Percentiles rank a stretch among this genome's conserved stretches.
Evolutionary conservation across 805 yeast species (phyloP).

Genomic region (Ogataea zsoltii): DNA sequence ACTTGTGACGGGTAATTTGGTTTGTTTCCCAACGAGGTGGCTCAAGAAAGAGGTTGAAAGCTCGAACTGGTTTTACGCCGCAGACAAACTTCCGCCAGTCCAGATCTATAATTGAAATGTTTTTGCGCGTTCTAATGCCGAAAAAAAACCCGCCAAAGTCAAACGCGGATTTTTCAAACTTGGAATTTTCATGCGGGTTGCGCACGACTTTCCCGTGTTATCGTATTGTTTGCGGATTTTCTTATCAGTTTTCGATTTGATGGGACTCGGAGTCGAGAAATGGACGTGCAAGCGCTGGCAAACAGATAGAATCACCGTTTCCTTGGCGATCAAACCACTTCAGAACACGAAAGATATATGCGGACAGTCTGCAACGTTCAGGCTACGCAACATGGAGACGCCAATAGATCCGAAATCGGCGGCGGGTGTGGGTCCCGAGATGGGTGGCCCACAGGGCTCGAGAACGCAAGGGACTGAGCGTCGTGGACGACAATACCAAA

Average conservation of each 20-base stretch:
- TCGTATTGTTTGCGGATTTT: conserved; percentile 4
- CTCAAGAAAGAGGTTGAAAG: conserved; percentile 80
- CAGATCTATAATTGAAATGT: conserved; percentile 74
- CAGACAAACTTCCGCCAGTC: conserved; percentile 92
- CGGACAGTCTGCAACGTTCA: no score
- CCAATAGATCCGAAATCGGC: conserved; percentile 8
- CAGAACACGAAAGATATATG: no score
- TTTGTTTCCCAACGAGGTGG: conserved; percentile 93
- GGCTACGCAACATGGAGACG: conserved; percentile 8
- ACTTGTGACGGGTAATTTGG: conserved; percentile 83
- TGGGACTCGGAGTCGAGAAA: background rate
- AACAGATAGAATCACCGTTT: no score
- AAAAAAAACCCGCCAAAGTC: background rate
- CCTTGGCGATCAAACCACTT: no score
- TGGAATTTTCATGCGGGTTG: background rate
- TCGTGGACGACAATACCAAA: conserved; percentile 32
- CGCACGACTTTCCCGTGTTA: conserved; percentile 7
- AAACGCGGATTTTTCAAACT: background rate
- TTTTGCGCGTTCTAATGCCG: background rate
- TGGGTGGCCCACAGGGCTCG: background rate
- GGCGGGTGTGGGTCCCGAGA: background rate
- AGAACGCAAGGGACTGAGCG: conserved; percentile 11
- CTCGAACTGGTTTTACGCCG: conserved; percentile 93
- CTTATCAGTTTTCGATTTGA: conserved; percentile 8
- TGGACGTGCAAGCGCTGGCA: background rate